Base-by-base conservation (phyloP, 371 early-diverging fungal species). In the Mortierella sp. region DNA sequence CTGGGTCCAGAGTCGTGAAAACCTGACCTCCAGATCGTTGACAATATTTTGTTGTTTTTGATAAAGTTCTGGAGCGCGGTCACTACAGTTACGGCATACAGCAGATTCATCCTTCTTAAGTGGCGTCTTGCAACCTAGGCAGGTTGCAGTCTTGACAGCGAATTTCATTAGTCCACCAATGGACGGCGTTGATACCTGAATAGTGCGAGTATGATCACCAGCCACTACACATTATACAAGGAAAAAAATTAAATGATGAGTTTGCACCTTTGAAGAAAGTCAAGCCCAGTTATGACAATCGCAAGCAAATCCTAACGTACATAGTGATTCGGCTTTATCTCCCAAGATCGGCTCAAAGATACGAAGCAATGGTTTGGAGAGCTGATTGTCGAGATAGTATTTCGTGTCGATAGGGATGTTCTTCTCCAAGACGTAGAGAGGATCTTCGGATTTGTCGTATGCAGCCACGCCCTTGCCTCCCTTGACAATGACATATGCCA, bases 341-440 rank as follows among this genome's bases (percentile, higher is more conserved):
- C 98, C 97, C 49, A 99, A 84, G 66, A 99, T 96, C 4, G 99
- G 99, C 74, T 99, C 99, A 84, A 99, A 99, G 69, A 99, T 95
- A 70, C 99, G 91, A 65, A 94, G 82, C 32, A 99, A 80, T 3
- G 99, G 99, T 42, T 99, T 99, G 3, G 95, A 89, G 17, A 99
- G 86, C 84, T 99, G 99, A 70, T 99, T 96, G 65, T 99, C 99
- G 22, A 99, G 89, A 76, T 99, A 99, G 85, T 99, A 99, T 72
- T 94, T 95, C 4, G 98, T 97, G 78, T 99, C 99, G 67, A 99
- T 99, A 2, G 99, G 98, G 34, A 99, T 87, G 84, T 97, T 98
- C 83, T 99, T 94, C 69, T 99, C 99, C 43, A 99, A 89, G 13
- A 99, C 99, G 77, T 96, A 99, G 28, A 99, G 89, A 22, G 99